phyloP scores from a whole-genome alignment of 164 flowering plant species.

The Nymphaea colorata region DNA sequence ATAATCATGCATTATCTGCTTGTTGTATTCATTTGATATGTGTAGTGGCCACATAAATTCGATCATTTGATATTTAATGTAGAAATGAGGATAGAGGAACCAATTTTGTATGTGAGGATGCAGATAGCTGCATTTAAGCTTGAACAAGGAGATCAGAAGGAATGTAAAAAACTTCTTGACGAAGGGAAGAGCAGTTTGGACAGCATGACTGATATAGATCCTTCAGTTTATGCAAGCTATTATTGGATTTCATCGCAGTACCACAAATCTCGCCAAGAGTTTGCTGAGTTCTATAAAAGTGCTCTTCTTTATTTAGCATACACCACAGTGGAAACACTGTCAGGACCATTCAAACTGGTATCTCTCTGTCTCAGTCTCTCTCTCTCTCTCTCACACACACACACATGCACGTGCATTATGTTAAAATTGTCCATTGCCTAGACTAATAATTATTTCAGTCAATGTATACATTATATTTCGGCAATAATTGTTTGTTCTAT shows the following conservation, averaged over 20 bases:
- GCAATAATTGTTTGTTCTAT: no score
- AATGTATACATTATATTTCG: no score
- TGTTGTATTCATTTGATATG: no score
- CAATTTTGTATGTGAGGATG: conserved; percentile 77
- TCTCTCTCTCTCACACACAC: background rate
- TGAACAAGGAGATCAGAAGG: conserved; percentile 59
- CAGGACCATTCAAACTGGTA: conserved; percentile 95
- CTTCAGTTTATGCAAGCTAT: conserved; percentile 88
- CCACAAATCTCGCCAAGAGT: conserved; percentile 66
- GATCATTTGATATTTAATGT: no score
- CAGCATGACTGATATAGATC: conserved; percentile 97
- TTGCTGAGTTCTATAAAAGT: conserved; percentile 82
- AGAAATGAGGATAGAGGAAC: conserved; percentile 79
- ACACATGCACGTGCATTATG: background rate
- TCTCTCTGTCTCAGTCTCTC: background rate
- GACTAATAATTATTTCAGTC: no score
- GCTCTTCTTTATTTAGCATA: conserved; percentile 92
- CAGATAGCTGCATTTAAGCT: conserved; percentile 75
- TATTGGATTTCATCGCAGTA: conserved; percentile 90
- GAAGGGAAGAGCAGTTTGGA: conserved; percentile 84
- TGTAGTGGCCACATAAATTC: no score
- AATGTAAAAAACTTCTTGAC: conserved; percentile 82
- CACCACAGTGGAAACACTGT: conserved; percentile 87
- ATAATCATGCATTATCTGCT: no score
- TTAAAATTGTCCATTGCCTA: no score